phyloP scores from a whole-genome alignment of 1,284 basidiomycete genomes.

The Cryptococcus neoformans region DNA sequence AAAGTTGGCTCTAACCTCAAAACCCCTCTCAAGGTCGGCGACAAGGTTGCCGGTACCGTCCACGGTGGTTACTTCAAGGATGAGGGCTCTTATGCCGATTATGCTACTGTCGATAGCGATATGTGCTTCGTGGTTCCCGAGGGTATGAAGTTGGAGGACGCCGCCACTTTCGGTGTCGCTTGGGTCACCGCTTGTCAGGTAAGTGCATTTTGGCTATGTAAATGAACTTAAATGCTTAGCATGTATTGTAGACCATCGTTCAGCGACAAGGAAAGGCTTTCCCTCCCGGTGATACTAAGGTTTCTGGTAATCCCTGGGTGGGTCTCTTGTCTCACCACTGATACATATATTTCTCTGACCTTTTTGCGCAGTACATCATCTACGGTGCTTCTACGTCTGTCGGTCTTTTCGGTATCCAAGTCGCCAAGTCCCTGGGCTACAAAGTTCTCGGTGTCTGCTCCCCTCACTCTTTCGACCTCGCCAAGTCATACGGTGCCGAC shows the following conservation, averaged over 20 bases:
- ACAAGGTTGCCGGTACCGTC: constrained; percentile 53
- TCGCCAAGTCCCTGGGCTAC: constrained; percentile 52
- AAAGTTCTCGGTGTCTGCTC: constrained; percentile 51
- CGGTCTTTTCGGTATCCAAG: constrained; percentile 53
- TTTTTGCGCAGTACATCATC: constrained; percentile 37
- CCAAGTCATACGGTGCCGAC: constrained; percentile 53
- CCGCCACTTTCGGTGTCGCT: constrained; percentile 49
- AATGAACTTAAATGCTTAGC: no score
- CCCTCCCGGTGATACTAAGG: constrained; percentile 31
- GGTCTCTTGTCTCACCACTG: not conserved
- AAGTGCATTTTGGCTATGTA: not conserved
- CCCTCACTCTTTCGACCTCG: constrained; percentile 48
- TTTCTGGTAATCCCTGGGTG: constrained; percentile 21
- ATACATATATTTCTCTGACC: no score
- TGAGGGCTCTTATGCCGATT: constrained; percentile 49
- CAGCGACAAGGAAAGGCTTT: constrained; percentile 24
- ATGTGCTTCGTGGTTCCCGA: constrained; percentile 29
- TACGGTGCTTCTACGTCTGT: constrained; percentile 53
- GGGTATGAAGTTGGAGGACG: constrained; percentile 44
- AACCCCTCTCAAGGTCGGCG: constrained; percentile 47
- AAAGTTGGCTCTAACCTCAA: constrained; percentile 44
- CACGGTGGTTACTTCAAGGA: constrained; percentile 49
- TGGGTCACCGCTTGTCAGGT: constrained; percentile 48
- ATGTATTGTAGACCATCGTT: constrained; percentile 39
- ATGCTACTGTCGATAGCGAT: constrained; percentile 38